Evolutionary conservation across 768 basidiomycete genomes (phyloP), one percentile per base, ranked within the genome.

Genomic region (Daedalea quercina): DNA sequence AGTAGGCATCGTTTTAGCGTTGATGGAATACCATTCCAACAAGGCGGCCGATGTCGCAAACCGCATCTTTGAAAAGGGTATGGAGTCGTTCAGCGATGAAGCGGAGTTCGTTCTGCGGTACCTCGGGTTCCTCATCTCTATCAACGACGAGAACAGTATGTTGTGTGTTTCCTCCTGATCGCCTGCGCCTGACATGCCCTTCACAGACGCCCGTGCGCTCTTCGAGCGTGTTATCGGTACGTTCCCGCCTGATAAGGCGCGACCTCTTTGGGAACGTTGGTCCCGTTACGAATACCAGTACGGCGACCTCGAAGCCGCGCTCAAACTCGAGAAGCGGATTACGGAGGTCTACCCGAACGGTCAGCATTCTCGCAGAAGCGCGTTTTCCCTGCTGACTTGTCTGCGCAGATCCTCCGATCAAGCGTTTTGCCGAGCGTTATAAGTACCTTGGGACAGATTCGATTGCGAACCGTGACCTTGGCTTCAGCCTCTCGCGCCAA

Each of bases 131-230:
- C 73, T 98, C 60, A 87, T 98, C 59, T 88, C 86, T 24, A 80
- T 96, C 71, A 97, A 97, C 61, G 95, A 98, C 67, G 87, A 93
- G 59, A 91, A 85, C 63, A 99, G 95, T 96, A 65, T 60, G 90
- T 75, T 47, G 37, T 25, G 46, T 35, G 19, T 12, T n/a, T 49
- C 25, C 2, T 20, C 7, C 26, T 4, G 11, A 37, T 22, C 47
- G n/a, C 51, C 19, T 20, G 19, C 19, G 13, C 2, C 24, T 35
- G 19, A 49, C 28, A 12, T 7, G 25, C 48, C 15, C 4, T 23
- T 4, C 7, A 7, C 55, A 99, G 96, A 99, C 71, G 96, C 95
- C 1, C 83, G 95, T 51, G 95, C 95, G 0, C 73, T 98, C 24
- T 99, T 99, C 64, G 95, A 99, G 65, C 82, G 90, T 24, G 85